Evolutionary conservation across 768 basidiomycete species (phyloP), one percentile per base, ranked within the genome.

Genomic region (Strobilomyces echinocephalus): DNA sequence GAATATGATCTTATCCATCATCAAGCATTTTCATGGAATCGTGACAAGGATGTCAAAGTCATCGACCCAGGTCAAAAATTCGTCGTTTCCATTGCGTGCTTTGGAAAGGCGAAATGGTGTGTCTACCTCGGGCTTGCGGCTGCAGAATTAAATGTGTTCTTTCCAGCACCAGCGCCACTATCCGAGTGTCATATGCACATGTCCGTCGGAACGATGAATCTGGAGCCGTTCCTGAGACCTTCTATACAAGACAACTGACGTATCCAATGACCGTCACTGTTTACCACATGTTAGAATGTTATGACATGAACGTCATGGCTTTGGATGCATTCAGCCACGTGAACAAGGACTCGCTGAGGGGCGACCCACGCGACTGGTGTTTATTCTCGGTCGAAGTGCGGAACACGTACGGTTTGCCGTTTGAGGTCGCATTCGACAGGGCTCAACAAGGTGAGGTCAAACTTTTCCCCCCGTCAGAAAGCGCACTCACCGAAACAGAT

Each of bases 241-340:
- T 98, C 69, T 81, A 94, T 65, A 84, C 91, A 26, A 87, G 97
- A 24, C 92, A 91, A 63, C 70, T 97, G 49, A 81, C 86, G 30
- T 92, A 92, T 64, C 93, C 95, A 5, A 79, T 98, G 57, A 78
- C 88, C 62, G 88, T 97, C 54, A 95, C 95, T 4, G 97, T 98
- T 12, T 97, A 97, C 66, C 90, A 91, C 60, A 95, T 95, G 77
- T 81, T 98, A 28, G 91, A 95, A 68, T 91, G 90, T 61, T 79
- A 85, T 57, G 77, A 78, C 36, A 87, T 97, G 83, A 86, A 91
- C 59, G 75, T 97, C 56, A 71, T 92, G 34, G 84, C 88, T 14
- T 82, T 90, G 54, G 51, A 58, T 34, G 44, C 57, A 46, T 58
- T 62, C 42, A 62, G 63, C 42, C 59, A 60, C 34, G 60, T 55